Conservation (phyloP, 2,329 filamentous ascomycete species). For the Ceratocystis eucalypticola region DNA sequence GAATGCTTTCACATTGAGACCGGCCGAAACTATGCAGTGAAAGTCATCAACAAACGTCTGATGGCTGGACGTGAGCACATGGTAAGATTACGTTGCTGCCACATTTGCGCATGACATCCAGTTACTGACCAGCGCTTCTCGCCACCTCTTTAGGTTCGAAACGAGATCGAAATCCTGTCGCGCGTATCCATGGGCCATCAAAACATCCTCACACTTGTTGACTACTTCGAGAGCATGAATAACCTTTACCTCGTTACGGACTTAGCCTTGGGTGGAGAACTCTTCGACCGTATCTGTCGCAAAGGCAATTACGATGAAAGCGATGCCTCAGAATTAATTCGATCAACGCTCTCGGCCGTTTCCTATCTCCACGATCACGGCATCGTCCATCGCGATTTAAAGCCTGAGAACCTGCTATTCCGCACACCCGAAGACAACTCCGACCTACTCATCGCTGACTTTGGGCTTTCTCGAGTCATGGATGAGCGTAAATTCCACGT, state of each 20-base stretch:
- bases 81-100: constrained; percentile 40
- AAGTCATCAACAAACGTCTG: constrained; percentile 96
- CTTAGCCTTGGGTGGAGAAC: constrained; percentile 85
- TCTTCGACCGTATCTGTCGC: constrained; percentile 96
- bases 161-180: constrained; percentile 95
- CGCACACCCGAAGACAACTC: constrained; percentile 95
- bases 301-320: constrained; percentile 98
- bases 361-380: constrained; percentile 97
- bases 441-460: constrained; percentile 92
- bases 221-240: constrained; percentile 99
- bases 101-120: neutral
- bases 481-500: constrained; percentile 98
- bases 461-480: constrained; percentile 93
- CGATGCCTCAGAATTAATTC: constrained; percentile 88
- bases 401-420: constrained; percentile 94
- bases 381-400: constrained; percentile 94
- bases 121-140: neutral
- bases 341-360: constrained; percentile 89
- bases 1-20: constrained; percentile 98
- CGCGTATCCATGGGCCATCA: constrained; percentile 98
- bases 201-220: constrained; percentile 92
- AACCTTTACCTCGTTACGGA: constrained; percentile 98
- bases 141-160: constrained; percentile 54
- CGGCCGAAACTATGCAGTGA: constrained; percentile 93
- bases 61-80: constrained; percentile 98